Evolutionary conservation across 805 yeast species (phyloP).

Genomic region (Trichomonascus vanleenenianus): DNA sequence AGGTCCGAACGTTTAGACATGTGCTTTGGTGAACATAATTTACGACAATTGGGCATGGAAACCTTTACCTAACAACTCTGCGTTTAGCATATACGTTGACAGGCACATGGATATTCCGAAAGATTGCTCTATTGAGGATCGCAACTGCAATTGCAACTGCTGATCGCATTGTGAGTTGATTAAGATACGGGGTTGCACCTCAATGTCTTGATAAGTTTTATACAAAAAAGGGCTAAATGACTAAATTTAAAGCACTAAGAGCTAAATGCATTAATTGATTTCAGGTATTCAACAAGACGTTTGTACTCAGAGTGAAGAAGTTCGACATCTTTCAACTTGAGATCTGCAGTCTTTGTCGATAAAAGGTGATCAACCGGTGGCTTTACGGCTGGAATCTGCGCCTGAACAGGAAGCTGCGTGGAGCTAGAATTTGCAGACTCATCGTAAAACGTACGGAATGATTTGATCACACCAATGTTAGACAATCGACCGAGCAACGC

Average conservation of each 20-base stretch:
- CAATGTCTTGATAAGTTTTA: no score
- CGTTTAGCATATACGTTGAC: no score
- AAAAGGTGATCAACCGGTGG: conserved; percentile 19
- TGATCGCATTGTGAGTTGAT: no score
- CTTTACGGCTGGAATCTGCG: neutral
- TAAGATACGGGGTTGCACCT: no score
- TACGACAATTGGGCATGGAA: no score
- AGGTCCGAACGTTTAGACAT: no score
- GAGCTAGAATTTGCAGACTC: conserved; percentile 5
- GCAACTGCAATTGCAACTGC: no score
- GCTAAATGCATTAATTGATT: conserved; percentile 21
- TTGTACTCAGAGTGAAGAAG: conserved; percentile 31
- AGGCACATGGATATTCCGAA: no score
- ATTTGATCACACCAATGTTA: neutral
- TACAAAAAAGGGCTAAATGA: neutral
- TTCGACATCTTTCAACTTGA: conserved; percentile 30
- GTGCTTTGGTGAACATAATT: no score
- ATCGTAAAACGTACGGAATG: neutral
- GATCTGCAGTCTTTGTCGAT: conserved; percentile 22
- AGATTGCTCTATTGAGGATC: no score
- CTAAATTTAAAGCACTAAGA: conserved; percentile 11
- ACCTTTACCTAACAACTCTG: no score
- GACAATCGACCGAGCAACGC: neutral
- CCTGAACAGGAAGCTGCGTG: conserved; percentile 4
- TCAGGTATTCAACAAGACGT: conserved; percentile 27